Evolutionary conservation across 176 grass and related monocot species (phyloP).

Genomic region (Triticum aestivum): DNA sequence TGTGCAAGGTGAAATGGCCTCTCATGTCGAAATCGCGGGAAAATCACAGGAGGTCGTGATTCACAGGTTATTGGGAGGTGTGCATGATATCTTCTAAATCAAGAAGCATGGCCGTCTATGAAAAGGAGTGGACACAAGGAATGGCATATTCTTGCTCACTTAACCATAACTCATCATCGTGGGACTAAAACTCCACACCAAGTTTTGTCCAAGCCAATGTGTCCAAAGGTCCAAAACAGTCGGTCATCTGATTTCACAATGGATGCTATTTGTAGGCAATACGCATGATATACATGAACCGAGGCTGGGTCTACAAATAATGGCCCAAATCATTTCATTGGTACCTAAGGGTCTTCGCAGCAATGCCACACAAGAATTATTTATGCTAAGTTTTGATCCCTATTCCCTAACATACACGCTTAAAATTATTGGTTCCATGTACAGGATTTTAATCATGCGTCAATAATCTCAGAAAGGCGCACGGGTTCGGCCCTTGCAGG

Average conservation of each 20-base stretch:
- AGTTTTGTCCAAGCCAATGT: background rate
- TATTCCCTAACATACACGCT: background rate
- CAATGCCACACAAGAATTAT: background rate
- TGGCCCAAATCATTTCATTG: slow-evolving; percentile 12
- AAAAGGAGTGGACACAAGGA: background rate
- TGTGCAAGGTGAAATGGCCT: background rate
- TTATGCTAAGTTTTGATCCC: background rate
- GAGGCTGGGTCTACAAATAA: background rate
- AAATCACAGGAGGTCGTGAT: background rate
- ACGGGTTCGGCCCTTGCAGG: background rate
- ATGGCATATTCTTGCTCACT: background rate
- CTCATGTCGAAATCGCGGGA: background rate
- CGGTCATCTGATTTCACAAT: background rate
- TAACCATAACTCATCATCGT: background rate
- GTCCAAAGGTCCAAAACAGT: background rate
- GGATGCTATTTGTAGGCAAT: background rate
- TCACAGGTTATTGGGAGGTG: background rate
- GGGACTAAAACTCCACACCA: background rate
- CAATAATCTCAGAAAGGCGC: background rate
- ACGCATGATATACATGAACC: background rate
- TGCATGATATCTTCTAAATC: background rate
- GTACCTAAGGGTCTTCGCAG: background rate
- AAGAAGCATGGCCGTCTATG: background rate
- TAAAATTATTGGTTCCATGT: background rate
- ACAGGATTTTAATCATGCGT: background rate